A percentile compares a stretch with the other conserved stretches of the same genome.
Evolutionary conservation across 306 rosid species (phyloP).

Genomic region (Styphnolobium japonicum): DNA sequence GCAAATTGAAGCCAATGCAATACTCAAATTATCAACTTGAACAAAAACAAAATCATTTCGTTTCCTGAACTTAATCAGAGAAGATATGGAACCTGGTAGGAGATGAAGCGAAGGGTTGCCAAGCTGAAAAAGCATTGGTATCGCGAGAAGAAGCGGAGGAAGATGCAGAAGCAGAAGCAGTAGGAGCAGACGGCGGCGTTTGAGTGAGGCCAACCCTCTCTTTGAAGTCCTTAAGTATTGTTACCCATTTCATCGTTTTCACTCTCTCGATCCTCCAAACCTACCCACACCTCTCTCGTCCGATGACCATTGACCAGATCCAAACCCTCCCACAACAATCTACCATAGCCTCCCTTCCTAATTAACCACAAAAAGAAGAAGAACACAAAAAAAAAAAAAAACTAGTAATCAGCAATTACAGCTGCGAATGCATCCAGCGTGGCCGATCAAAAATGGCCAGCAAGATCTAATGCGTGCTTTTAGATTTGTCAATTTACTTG

Average conservation of each 20-base stretch:
- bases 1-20: slow-evolving; percentile 31
- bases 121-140: slow-evolving; percentile 58
- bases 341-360: slow-evolving; percentile 46
- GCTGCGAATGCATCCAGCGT: slow-evolving; percentile 31
- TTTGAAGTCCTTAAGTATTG: slow-evolving; percentile 78
- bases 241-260: slow-evolving; percentile 68
- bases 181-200: slow-evolving; percentile 34
- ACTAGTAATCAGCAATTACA: slow-evolving; percentile 10
- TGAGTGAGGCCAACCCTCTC: slow-evolving; percentile 72
- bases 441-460: slow-evolving; percentile 39
- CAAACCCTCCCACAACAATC: slow-evolving; percentile 37
- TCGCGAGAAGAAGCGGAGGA: slow-evolving; percentile 40
- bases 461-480: slow-evolving; percentile 39
- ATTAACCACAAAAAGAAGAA: neutral
- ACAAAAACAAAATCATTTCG: neutral
- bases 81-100: slow-evolving; percentile 59
- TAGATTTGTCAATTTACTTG: neutral
- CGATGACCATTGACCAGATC: slow-evolving; percentile 58
- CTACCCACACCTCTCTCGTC: slow-evolving; percentile 49
- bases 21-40: slow-evolving; percentile 27
- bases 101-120: slow-evolving; percentile 47
- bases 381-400: neutral
- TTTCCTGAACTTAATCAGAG: slow-evolving; percentile 1
- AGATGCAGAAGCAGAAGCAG: slow-evolving; percentile 35
- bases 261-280: slow-evolving; percentile 32